phyloP scores from a whole-genome alignment of 495 filamentous ascomycete species.

The Amniculicola lignicola region DNA sequence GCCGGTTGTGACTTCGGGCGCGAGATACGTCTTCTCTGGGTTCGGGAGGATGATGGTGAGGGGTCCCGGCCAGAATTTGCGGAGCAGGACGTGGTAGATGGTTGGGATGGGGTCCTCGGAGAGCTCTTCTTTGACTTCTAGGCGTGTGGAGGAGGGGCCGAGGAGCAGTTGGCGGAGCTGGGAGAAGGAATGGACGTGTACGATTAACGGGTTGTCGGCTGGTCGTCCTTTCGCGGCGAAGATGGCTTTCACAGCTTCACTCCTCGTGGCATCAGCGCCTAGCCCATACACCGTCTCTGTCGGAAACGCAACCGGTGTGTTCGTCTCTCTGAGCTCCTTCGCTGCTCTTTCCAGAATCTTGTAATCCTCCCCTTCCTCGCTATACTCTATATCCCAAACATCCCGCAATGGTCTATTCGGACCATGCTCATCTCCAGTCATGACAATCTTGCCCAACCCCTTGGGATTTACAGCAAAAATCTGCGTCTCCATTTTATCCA shows the following conservation, averaged over 20 bases:
- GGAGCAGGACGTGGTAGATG: constrained; percentile 79
- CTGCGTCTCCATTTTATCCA: constrained; percentile 24
- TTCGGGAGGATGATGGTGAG: constrained; percentile 87
- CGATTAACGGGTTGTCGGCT: constrained; percentile 90
- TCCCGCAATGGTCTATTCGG: no score
- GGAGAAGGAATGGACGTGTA: constrained; percentile 77
- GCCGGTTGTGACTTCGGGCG: constrained; percentile 82
- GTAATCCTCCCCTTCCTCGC: constrained; percentile 18
- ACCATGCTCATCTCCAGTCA: background rate
- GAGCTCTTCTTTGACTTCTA: constrained; percentile 23
- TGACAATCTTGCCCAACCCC: constrained; percentile 19
- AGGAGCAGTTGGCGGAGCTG: constrained; percentile 69
- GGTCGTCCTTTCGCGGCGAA: constrained; percentile 87
- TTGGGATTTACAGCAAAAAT: constrained; percentile 26
- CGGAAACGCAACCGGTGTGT: constrained; percentile 86
- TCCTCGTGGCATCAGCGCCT: constrained; percentile 87
- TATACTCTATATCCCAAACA: constrained; percentile 28
- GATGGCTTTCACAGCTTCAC: constrained; percentile 81
- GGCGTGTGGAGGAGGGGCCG: constrained; percentile 39
- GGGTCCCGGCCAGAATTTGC: constrained; percentile 89
- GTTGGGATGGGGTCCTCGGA: constrained; percentile 62
- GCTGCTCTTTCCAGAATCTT: constrained; percentile 54
- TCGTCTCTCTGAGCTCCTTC: constrained; percentile 55
- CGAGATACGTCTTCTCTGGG: constrained; percentile 64
- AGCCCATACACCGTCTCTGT: constrained; percentile 98